Base-by-base conservation (phyloP, 164 flowering plant genomes). In the Brasenia schreberi region DNA sequence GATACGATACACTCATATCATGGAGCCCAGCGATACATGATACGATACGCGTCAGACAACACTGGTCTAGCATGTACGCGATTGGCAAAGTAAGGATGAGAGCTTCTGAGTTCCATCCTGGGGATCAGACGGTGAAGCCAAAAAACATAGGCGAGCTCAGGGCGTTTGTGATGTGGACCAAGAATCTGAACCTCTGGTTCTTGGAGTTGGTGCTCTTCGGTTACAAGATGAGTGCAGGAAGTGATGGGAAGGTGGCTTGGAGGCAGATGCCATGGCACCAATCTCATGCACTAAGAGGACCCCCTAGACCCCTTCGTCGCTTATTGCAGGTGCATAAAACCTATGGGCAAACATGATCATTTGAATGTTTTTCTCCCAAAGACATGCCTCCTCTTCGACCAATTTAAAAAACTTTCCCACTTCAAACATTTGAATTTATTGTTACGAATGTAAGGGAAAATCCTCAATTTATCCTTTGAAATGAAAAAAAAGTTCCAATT, bases 191-290 rank as follows among this genome's bases (percentile, higher is more conserved):
- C 60, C 56, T 68, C 19, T 68, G 71, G 66, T 68, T 18, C 45
- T 7, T 68, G 61, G 71, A 68, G 71, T 60, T 62, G 33, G 66
- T 63, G 17, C 65, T 62, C n/a, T 63, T 58, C 19, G 71, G 71
- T 14, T 62, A 65, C 52, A 68, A 62, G 61, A 49, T 63, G 7
- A 63, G 65, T 45, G 71, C 71, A 19, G 71, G 71, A 5, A 62
- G 71, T 45, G 65, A 68, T 59, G 71, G 71, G 42, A 68, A 63
- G 62, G 43, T 68, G 16, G 71, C 65, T 16, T 68, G 71, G 71
- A 45, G 71, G 42, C 66, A 68, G 66, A 62, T 62, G 19, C 66
- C 66, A 3, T 62, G 66, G 66, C 71, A 44, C 59, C 66, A 63
- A 23, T 5, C 71, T 23, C 71, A 68, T 53, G 71, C 71, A 33